phyloP scores from a whole-genome alignment of 208 protist species.

The Acanthamoeba lenticulata region DNA sequence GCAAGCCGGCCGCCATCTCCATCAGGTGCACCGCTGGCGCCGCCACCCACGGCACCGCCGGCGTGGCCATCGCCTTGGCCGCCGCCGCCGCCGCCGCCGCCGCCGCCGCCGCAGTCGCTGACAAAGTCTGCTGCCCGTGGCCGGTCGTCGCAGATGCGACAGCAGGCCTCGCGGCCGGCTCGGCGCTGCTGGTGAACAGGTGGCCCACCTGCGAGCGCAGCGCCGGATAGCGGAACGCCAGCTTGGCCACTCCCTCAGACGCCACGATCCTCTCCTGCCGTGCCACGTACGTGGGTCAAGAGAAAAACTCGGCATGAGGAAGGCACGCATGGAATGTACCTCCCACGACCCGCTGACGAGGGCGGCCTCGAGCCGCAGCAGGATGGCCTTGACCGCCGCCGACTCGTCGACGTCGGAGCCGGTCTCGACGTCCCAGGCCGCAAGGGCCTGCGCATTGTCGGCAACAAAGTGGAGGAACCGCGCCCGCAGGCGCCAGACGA shows the following conservation, averaged over 20 bases:
- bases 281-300: neutral
- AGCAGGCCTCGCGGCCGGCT: neutral
- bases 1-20: neutral
- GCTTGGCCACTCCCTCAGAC: neutral
- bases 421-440: neutral
- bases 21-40: neutral
- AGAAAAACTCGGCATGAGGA: neutral
- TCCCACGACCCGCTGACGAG: neutral
- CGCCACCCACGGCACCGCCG: conserved; percentile 12
- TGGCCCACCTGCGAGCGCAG: neutral
- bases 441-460: neutral
- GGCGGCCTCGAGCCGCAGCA: neutral
- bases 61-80: neutral
- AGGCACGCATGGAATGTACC: neutral
- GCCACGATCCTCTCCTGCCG: neutral
- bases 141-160: neutral
- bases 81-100: neutral
- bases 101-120: neutral
- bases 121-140: neutral
- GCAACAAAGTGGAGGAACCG: conserved; percentile 7
- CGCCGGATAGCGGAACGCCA: conserved; percentile 17
- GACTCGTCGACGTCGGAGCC: neutral
- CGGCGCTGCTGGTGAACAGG: neutral
- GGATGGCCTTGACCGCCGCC: neutral
- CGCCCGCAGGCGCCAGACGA: neutral